Evolutionary conservation across 1,139 yeast genomes (phyloP).

Genomic region (Kodamaea arcana): DNA sequence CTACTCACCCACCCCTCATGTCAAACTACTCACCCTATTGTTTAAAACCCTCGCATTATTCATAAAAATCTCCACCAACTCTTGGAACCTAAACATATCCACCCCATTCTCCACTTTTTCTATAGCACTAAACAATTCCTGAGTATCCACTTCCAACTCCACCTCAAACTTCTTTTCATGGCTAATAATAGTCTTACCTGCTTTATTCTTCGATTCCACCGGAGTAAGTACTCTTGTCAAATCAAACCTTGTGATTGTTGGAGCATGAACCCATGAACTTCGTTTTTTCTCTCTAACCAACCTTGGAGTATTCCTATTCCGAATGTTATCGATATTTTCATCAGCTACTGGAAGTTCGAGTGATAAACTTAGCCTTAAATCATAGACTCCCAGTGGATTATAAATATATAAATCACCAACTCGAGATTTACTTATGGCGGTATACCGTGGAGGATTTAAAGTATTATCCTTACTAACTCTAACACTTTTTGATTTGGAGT

Average conservation of each 20-base stretch:
- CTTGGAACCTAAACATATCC: slow-evolving; percentile 64
- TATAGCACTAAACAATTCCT: slow-evolving; percentile 60
- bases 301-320: slow-evolving; percentile 41
- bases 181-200: slow-evolving; percentile 36
- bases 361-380: slow-evolving; percentile 69
- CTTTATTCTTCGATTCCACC: slow-evolving; percentile 40
- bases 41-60: slow-evolving; percentile 62
- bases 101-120: slow-evolving; percentile 45
- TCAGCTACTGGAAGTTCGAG: slow-evolving; percentile 68
- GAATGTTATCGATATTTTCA: slow-evolving; percentile 43
- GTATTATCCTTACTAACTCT: slow-evolving; percentile 61
- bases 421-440: slow-evolving; percentile 69
- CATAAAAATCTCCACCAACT: slow-evolving; percentile 64
- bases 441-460: slow-evolving; percentile 60
- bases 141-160: slow-evolving; percentile 70
- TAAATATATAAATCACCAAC: slow-evolving; percentile 66
- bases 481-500: slow-evolving; percentile 56
- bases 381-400: slow-evolving; percentile 76
- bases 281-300: slow-evolving; percentile 62
- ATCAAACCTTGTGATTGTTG: slow-evolving; percentile 70
- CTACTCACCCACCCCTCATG: slow-evolving; percentile 25
- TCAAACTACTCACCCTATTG: slow-evolving; percentile 43
- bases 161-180: slow-evolving; percentile 50
- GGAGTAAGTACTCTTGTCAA: slow-evolving; percentile 58
- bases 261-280: slow-evolving; percentile 57